Conservation (phyloP, 2,329 filamentous ascomycete genomes). For the Fusarium armeniacum region DNA sequence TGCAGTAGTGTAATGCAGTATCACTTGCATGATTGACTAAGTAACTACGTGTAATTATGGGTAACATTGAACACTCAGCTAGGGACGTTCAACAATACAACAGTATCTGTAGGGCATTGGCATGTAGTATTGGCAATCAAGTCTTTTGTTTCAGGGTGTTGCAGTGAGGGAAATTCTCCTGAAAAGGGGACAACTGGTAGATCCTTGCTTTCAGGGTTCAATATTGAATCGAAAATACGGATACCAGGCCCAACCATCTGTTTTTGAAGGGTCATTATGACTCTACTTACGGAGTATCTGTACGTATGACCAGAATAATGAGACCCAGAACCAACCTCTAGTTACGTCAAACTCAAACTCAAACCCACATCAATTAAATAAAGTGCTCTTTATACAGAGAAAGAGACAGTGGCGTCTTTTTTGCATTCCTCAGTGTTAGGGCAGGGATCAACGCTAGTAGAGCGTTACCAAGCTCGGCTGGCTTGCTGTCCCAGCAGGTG, state of each 20-base stretch:
- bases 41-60: conserved; percentile 4
- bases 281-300: conserved; percentile 1
- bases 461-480: conserved; percentile 42
- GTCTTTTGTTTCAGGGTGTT: conserved; percentile 9
- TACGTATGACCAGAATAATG: not conserved
- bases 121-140: conserved; percentile 1
- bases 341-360: conserved; percentile 21
- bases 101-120: not conserved
- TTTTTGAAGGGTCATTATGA: conserved; percentile 4
- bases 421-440: conserved; percentile 33
- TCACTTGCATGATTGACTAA: conserved; percentile 27
- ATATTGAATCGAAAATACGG: conserved; percentile 16
- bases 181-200: not conserved
- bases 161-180: conserved; percentile 13
- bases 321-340: conserved; percentile 28
- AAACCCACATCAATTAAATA: conserved; percentile 11
- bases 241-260: conserved; percentile 21
- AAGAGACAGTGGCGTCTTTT: conserved; percentile 37
- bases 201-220: conserved; percentile 18
- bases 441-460: conserved; percentile 38
- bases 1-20: conserved; percentile 31
- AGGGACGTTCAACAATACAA: not conserved
- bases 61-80: conserved; percentile 14
- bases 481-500: conserved; percentile 24
- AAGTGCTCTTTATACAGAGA: conserved; percentile 8